These are phyloP conservation scores for Limonium bicolor DNA, from an alignment of 148 eudicot genomes.

Conservation along the genomic window DNA sequence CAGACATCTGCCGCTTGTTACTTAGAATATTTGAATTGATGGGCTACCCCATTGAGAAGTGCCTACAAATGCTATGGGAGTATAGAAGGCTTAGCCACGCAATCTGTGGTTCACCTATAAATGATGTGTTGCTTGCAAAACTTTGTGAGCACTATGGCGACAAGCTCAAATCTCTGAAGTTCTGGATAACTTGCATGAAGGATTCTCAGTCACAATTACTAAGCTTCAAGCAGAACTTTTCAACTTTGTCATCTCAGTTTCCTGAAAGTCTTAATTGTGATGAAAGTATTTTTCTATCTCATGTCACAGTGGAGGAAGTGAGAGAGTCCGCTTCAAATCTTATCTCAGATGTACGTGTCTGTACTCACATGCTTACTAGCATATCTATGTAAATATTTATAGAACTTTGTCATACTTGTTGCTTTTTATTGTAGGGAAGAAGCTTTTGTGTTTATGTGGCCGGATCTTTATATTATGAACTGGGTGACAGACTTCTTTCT, in stretches of 20 bases:
- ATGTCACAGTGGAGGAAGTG: constrained; percentile 32
- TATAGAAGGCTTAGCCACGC: constrained; percentile 72
- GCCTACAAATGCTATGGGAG: constrained; percentile 53
- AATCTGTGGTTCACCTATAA: constrained; percentile 65
- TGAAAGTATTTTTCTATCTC: no score
- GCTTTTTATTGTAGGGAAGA: constrained; percentile 7
- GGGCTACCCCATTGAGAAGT: constrained; percentile 32
- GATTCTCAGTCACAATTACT: constrained; percentile 28
- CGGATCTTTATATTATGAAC: constrained; percentile 58
- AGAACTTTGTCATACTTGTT: neutral
- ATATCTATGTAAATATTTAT: neutral
- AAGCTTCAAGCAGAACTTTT: constrained; percentile 53
- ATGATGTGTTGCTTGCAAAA: constrained; percentile 30
- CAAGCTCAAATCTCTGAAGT: constrained; percentile 27
- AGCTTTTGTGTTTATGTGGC: constrained; percentile 41
- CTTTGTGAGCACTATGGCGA: constrained; percentile 34
- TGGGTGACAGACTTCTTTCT: constrained; percentile 44
- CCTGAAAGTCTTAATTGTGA: constrained; percentile 18
- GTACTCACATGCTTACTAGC: neutral
- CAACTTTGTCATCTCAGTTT: constrained; percentile 19
- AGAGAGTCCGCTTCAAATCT: constrained; percentile 44
- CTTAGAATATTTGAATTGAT: constrained; percentile 36
- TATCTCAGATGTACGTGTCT: constrained; percentile 33
- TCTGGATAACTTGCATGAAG: constrained; percentile 51
- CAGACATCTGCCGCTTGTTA: constrained; percentile 37